phyloP scores from a whole-genome alignment of 257 asterid genomes.

The Nicotiana noctiflora region DNA sequence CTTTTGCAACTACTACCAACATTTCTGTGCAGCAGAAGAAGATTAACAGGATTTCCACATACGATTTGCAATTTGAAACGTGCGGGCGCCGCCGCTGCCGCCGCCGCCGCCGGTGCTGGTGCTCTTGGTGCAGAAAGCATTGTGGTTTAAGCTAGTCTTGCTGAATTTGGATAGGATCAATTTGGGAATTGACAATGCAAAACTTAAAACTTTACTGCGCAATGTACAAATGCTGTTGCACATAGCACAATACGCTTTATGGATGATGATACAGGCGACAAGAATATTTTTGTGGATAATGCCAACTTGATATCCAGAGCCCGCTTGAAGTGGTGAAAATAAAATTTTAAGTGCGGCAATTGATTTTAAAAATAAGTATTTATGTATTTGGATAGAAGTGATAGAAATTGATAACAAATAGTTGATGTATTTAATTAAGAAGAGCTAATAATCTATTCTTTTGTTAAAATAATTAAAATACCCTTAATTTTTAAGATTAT shows the following conservation, averaged over 20 bases:
- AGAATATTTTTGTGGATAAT: neutral
- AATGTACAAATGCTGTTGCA: too few species aligned
- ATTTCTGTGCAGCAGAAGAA: neutral
- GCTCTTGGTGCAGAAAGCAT: slow-evolving; percentile 2
- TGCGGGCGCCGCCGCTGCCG: neutral
- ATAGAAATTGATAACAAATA: too few species aligned
- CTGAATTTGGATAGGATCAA: neutral
- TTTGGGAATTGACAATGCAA: neutral
- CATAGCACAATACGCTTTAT: neutral
- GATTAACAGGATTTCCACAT: neutral
- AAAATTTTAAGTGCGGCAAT: too few species aligned
- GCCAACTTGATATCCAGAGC: neutral
- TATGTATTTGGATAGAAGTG: too few species aligned
- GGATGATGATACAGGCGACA: too few species aligned
- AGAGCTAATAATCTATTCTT: too few species aligned
- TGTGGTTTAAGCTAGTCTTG: neutral
- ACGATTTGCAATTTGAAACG: neutral
- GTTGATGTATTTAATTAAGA: too few species aligned
- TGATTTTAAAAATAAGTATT: too few species aligned
- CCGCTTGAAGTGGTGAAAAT: too few species aligned
- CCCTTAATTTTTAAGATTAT: too few species aligned
- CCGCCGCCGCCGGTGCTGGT: neutral
- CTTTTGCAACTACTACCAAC: neutral
- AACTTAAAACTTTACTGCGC: neutral
- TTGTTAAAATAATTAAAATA: too few species aligned